Evolutionary conservation across 2,329 filamentous ascomycete species (phyloP), one percentile per base, ranked within the genome.

Genomic region (Claviceps sp.): DNA sequence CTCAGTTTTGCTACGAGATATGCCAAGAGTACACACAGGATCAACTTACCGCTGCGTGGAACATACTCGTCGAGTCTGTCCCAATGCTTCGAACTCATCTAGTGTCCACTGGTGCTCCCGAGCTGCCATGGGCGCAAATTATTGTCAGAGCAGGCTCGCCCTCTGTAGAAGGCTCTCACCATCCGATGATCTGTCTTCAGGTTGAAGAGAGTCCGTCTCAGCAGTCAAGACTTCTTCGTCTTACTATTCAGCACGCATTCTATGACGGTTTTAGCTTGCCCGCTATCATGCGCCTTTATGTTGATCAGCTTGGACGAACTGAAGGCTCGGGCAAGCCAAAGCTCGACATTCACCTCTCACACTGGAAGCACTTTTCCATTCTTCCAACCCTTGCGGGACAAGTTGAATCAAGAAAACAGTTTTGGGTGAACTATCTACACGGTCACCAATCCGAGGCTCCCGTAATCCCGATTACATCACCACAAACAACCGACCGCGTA

Each of bases 191-290:
- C 53, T 56, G 4, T 47, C 48, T 70, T 2, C 41, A 48, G 0
- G 54, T 62, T 0, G 42, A 49, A 9, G 50, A 51, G 3, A 44
- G 55, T 9, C 30, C 34, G 24, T 53, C 57, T 3, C 52, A 56
- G 0, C 41, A 56, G 0, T 55, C 58, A 0, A 54, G 57, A 59
- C 42, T 56, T 0, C 51, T 81, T 4, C 67, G 76, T 2, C 70
- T 89, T 5, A 72, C 72, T 26, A 83, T 96, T 4, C 89, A 95
- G 56, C 90, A 97, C 63, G 86, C 87, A 0, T 72, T 96, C 0
- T 97, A 96, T 62, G 91, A 96, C 63, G 89, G 84, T 5, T 75
- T 94, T 54, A 93, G 87, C 59, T 70, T 96, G 4, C 78, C 82
- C 1, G 63, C 75, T 0, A 68, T 95, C 5, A 69, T 89, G 2